phyloP scores from a whole-genome alignment of 352 stramenopile species.

The Pythium sp. region DNA sequence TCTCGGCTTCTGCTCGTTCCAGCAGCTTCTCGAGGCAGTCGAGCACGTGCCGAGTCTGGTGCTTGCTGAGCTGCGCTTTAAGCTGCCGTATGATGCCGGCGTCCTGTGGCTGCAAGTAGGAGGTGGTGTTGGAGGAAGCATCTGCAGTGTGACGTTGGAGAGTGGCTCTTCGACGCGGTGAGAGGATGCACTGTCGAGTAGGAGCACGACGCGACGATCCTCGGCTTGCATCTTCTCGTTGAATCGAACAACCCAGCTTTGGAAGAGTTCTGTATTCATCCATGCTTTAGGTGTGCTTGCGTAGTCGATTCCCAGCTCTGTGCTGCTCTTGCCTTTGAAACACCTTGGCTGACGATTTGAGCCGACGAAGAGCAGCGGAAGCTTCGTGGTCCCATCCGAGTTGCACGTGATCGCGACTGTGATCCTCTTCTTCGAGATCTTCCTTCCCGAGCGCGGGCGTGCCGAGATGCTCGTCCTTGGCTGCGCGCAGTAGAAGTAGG shows the following conservation, averaged over 20 bases:
- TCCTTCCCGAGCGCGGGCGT: neutral
- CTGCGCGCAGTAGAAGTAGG: neutral
- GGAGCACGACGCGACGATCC: neutral
- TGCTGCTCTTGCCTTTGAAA: neutral
- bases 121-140: neutral
- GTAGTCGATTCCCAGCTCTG: neutral
- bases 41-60: neutral
- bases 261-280: neutral
- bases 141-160: neutral
- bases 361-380: neutral
- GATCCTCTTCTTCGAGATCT: neutral
- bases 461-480: neutral
- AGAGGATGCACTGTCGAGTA: neutral
- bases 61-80: neutral
- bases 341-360: neutral
- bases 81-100: no score
- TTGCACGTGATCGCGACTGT: neutral
- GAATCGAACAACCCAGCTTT: neutral
- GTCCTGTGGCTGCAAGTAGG: neutral
- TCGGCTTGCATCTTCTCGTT: neutral
- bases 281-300: neutral
- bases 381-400: neutral
- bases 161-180: neutral
- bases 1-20: no score
- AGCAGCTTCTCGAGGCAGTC: no score